Percentiles rank a stretch among this genome's conserved stretches.
Conservation (phyloP, 306 rosid genomes). For the Trichosanthes cucumerina region DNA sequence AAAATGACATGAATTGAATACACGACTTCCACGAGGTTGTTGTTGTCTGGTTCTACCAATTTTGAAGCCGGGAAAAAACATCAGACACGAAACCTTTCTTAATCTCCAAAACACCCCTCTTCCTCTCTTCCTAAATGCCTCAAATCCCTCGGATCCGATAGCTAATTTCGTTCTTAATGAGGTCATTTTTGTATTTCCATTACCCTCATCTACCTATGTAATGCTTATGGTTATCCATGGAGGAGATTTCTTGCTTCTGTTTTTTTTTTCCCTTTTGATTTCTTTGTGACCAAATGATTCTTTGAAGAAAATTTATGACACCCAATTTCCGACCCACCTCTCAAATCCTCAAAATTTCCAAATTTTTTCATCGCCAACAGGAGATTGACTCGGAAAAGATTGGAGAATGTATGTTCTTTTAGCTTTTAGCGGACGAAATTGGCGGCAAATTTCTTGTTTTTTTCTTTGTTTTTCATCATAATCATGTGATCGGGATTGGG, state of each 20-base stretch:
- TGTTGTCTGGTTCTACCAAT: slow-evolving; percentile 1
- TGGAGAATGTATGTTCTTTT: slow-evolving; percentile 3
- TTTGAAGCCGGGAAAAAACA: not conserved
- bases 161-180: not conserved
- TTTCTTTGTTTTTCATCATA: not conserved
- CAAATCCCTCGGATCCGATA: not conserved
- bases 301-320: not conserved
- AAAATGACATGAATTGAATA: not conserved
- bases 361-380: not conserved
- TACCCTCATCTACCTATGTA: slow-evolving; percentile 21
- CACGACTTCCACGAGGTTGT: slow-evolving; percentile 14
- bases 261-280: slow-evolving; percentile 2
- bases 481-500: not conserved
- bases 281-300: not conserved
- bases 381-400: not conserved
- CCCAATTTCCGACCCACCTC: not conserved
- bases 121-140: not conserved
- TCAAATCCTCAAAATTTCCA: not conserved
- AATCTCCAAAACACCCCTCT: not conserved
- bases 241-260: slow-evolving; percentile 1
- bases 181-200: slow-evolving; percentile 3
- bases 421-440: too few species aligned
- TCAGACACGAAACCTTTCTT: not conserved
- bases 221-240: slow-evolving; percentile 20
- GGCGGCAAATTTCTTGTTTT: too few species aligned